Evolutionary conservation across 2,329 filamentous ascomycete genomes (phyloP), one percentile per base, ranked within the genome.

Genomic region (Talaromyces sp.): DNA sequence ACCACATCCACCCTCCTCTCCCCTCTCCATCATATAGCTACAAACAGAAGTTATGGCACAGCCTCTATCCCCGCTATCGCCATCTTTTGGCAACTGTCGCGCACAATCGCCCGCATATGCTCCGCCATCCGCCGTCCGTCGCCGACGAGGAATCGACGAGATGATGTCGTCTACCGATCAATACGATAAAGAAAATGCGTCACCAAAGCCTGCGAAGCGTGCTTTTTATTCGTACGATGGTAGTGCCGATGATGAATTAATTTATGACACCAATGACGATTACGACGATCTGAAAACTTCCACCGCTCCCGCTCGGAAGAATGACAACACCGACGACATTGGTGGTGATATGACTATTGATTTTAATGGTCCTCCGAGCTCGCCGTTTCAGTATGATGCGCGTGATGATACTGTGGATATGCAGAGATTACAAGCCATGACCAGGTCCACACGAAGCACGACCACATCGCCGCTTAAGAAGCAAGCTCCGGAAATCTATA

Each of bases 81-180:
- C 76, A 28, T 77, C 76, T 50, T 74, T 71, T 65, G 76, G 78
- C 64, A 80, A 79, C 66, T 72, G 72, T 46, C 74, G 77, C 64
- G 69, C 69, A 55, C 69, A 69, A 35, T 76, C 72, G n/a, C 68
- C 69, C 44, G 67, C 64, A 42, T 52, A 60, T 60, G 67, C 65
- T 40, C 64, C 64, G 37, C 64, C 61, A 31, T 60, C 63, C 33
- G 63, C 65, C 37, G 62, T 61, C 31, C 66, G 60, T 35, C 65
- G 60, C 39, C 68, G 67, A 23, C 58, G 56, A 33, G 64, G 42
- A 31, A 64, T 66, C 61, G 67, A 67, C 50, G 63, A 66, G 31
- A 66, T 62, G 35, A 56, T 65, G 39, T 57, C 55, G 58, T 44
- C 62, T 3, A 42, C 64, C 55, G 67, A 71, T 11, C 42, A 61